These are phyloP conservation scores for Globisporangium paddicum DNA, from an alignment of 352 stramenopile species.

Conservation along the genomic window DNA sequence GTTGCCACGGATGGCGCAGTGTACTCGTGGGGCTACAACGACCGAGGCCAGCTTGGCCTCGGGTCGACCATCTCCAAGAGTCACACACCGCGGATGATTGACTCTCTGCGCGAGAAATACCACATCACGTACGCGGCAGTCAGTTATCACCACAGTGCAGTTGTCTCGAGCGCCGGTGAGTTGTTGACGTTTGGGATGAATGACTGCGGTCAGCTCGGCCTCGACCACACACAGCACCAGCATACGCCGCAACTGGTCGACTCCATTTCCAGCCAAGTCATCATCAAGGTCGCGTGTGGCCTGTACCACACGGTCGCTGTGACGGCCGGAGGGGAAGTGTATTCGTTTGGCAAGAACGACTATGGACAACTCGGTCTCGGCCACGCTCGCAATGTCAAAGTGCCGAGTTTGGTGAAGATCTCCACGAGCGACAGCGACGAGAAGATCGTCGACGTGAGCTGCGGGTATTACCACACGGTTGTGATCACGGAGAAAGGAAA, in stretches of 20 bases:
- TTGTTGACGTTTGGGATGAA: slow-evolving; percentile 88
- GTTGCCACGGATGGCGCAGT: slow-evolving; percentile 69
- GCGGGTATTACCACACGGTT: slow-evolving; percentile 85
- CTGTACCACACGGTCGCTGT: slow-evolving; percentile 76
- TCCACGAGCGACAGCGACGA: slow-evolving; percentile 61
- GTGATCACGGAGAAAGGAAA: slow-evolving; percentile 79
- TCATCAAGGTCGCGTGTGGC: slow-evolving; percentile 68
- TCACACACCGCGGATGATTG: slow-evolving; percentile 77
- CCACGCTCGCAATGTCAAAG: slow-evolving; percentile 72
- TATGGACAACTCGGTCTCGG: slow-evolving; percentile 83
- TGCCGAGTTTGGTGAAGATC: slow-evolving; percentile 66
- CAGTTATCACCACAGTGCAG: slow-evolving; percentile 85
- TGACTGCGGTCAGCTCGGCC: slow-evolving; percentile 77
- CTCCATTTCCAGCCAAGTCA: slow-evolving; percentile 59
- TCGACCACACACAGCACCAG: slow-evolving; percentile 83
- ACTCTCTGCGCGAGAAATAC: slow-evolving; percentile 82
- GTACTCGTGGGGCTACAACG: slow-evolving; percentile 88
- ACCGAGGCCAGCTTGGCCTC: slow-evolving; percentile 77
- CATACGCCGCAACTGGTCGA: slow-evolving; percentile 80
- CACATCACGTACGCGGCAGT: slow-evolving; percentile 66
- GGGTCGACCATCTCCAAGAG: slow-evolving; percentile 85
- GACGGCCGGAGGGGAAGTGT: slow-evolving; percentile 69
- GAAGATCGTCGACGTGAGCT: slow-evolving; percentile 72
- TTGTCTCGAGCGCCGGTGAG: slow-evolving; percentile 71
- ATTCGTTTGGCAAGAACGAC: slow-evolving; percentile 85